Conservation (phyloP, 108 stramenopile species). For the Stephanodiscus minutulus region DNA sequence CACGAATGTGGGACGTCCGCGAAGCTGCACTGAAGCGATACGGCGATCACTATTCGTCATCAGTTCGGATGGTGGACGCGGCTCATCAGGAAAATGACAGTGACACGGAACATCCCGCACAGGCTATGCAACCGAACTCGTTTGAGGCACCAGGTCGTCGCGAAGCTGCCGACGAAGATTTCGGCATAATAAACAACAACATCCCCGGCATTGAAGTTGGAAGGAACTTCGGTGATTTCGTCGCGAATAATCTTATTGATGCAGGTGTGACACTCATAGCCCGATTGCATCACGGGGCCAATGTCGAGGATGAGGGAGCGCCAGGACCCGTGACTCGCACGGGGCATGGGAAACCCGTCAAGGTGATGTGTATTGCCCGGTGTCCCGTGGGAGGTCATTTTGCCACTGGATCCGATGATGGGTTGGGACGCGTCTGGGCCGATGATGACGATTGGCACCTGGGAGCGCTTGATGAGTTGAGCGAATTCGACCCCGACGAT, state of each 20-base stretch:
- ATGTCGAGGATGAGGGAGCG: slow-evolving; percentile 29
- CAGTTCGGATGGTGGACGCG: slow-evolving; percentile 5
- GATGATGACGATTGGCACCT: slow-evolving; percentile 67
- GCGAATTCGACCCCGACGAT: slow-evolving; percentile 5
- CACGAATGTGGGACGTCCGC: slow-evolving; percentile 83
- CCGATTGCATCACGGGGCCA: slow-evolving; percentile 73
- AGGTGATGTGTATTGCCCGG: slow-evolving; percentile 87
- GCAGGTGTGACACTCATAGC: slow-evolving; percentile 74
- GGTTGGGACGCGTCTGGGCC: slow-evolving; percentile 82
- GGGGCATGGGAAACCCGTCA: slow-evolving; percentile 55
- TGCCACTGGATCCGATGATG: slow-evolving; percentile 91
- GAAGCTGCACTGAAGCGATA: slow-evolving; percentile 77
- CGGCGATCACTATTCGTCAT: slow-evolving; percentile 54
- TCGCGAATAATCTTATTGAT: slow-evolving; percentile 70
- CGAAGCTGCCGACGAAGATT: slow-evolving; percentile 5
- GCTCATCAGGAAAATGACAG: slow-evolving; percentile 2
- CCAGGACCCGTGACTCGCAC: slow-evolving; percentile 66
- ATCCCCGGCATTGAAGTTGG: slow-evolving; percentile 5
- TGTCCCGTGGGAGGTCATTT: slow-evolving; percentile 85
- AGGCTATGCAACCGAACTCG: neutral
- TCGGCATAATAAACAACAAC: neutral
- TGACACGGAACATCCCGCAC: neutral
- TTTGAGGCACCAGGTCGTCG: neutral
- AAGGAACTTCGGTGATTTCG: slow-evolving; percentile 59
- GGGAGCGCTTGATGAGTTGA: slow-evolving; percentile 49